Percentiles rank a stretch among this genome's conserved stretches.
These are phyloP conservation scores for Endocalyx cinctus DNA, from an alignment of 2,329 filamentous ascomycete genomes.

Conservation along the genomic window DNA sequence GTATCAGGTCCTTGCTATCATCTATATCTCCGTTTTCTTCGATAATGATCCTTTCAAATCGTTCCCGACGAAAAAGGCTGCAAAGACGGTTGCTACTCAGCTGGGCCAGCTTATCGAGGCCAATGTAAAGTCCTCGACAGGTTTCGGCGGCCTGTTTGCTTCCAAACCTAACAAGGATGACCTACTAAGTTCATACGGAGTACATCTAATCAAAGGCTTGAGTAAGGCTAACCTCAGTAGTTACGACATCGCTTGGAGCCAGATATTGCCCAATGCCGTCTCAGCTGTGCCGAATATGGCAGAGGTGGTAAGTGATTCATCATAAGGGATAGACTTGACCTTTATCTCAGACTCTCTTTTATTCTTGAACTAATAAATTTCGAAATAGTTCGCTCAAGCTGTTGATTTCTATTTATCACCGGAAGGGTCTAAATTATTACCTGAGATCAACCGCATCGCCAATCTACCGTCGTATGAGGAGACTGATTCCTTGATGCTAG, in stretches of 20 bases:
- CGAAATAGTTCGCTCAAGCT: conserved; percentile 60
- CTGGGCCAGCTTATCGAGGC: conserved; percentile 59
- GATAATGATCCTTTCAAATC: conserved; percentile 63
- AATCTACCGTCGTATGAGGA: conserved; percentile 48
- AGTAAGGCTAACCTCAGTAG: conserved; percentile 57
- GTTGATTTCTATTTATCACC: conserved; percentile 67
- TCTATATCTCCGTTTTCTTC: conserved; percentile 63
- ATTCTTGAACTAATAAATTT: conserved; percentile 4
- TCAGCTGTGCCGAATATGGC: conserved; percentile 68
- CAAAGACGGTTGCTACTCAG: conserved; percentile 51
- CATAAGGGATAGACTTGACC: no score
- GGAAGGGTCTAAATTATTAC: conserved; percentile 49
- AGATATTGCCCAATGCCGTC: conserved; percentile 63
- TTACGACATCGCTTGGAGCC: conserved; percentile 65
- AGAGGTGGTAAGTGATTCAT: conserved; percentile 48
- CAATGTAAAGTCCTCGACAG: conserved; percentile 57
- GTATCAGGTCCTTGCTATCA: conserved; percentile 58
- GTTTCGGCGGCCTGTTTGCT: conserved; percentile 47
- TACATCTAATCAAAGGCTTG: conserved; percentile 59
- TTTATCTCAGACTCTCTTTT: background rate
- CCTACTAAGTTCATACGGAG: conserved; percentile 58
- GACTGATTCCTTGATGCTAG: conserved; percentile 59
- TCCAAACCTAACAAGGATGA: conserved; percentile 45
- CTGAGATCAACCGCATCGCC: conserved; percentile 58
- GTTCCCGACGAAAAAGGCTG: conserved; percentile 58